Evolutionary conservation across 768 basidiomycete species (phyloP).

Genomic region (Crepidotus variabilis): DNA sequence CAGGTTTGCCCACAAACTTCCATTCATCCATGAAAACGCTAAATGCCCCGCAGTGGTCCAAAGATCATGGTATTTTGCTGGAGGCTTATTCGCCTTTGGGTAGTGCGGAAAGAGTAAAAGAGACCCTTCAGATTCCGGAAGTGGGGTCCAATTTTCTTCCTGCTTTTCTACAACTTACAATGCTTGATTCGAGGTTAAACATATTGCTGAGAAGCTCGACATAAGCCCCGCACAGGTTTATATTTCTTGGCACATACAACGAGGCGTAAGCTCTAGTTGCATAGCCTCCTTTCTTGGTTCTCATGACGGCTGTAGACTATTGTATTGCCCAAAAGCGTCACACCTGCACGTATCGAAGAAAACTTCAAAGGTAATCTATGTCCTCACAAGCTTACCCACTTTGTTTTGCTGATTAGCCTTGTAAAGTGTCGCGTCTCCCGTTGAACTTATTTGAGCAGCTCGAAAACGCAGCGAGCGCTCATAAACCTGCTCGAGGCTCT

Average conservation of each 20-base stretch:
- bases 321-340: slow-evolving; percentile 77
- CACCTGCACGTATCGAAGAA: slow-evolving; percentile 60
- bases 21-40: neutral
- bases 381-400: neutral
- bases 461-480: slow-evolving; percentile 49
- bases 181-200: slow-evolving; percentile 35
- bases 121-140: slow-evolving; percentile 56
- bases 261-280: slow-evolving; percentile 50
- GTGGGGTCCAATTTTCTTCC: slow-evolving; percentile 20
- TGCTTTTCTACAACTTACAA: neutral
- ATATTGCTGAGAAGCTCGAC: slow-evolving; percentile 56
- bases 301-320: slow-evolving; percentile 40
- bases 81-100: slow-evolving; percentile 80
- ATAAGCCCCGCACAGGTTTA: slow-evolving; percentile 75
- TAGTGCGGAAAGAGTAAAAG: slow-evolving; percentile 52
- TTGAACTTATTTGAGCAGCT: slow-evolving; percentile 36
- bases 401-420: neutral
- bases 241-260: slow-evolving; percentile 75
- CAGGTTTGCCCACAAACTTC: slow-evolving; percentile 31
- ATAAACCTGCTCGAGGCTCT: slow-evolving; percentile 49
- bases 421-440: slow-evolving; percentile 34
- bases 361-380: slow-evolving; percentile 54
- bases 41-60: slow-evolving; percentile 49
- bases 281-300: neutral
- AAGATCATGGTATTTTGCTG: slow-evolving; percentile 58